These are phyloP conservation scores for grape (Vitis vinifera) DNA, from an alignment of 164 flowering plant species.

Conservation along the genomic window ASM3070453v1 NC_081818.1:27183501-27184000, in stretches of 20 bases:
- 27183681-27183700: constrained; percentile 62
- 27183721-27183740: constrained; percentile 50
- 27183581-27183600: constrained; percentile 82
- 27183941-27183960: constrained; percentile 22
- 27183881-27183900: constrained; percentile 21
- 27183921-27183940: constrained; percentile 24
- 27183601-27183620: constrained; percentile 53
- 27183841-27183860: constrained; percentile 25
- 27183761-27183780: constrained; percentile 57
- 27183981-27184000: constrained; percentile 20
- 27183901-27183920: constrained; percentile 10
- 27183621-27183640: constrained; percentile 82
- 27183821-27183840: constrained; percentile 50
- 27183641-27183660: constrained; percentile 79
- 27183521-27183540: constrained; percentile 55
- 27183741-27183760: constrained; percentile 51
- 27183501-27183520: constrained; percentile 61
- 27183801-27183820: constrained; percentile 41
- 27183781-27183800: constrained; percentile 63
- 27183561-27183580: constrained; percentile 79
- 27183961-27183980: constrained; percentile 22
- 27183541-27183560: constrained; percentile 53
- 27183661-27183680: constrained; percentile 59
- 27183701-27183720: constrained; percentile 38
- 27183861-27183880: constrained; percentile 13